Evolutionary conservation across 371 early-diverging fungal genomes (phyloP), one percentile per base, ranked within the genome.

Genomic region (Apophysomyces trapeziformis): DNA sequence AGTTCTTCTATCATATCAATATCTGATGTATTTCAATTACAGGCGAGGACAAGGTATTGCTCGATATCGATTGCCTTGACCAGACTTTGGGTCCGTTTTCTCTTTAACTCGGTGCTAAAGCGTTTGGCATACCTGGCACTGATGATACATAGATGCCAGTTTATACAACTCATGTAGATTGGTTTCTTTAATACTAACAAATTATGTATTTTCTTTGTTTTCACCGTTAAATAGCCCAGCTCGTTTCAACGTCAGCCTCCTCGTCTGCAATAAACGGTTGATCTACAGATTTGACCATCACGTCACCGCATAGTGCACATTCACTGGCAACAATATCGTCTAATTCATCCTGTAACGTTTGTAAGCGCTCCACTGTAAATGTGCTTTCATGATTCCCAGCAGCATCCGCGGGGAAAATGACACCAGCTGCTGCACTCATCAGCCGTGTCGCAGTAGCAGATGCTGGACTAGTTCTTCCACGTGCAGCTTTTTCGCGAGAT

Each of bases 221-320:
- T 5, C 12, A 9, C 32, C 57, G 41, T 78, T 82, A 88, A 32
- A 90, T 73, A 11, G 79, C 75, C 90, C 90, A 90, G 14, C 82
- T 76, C 59, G 72, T 60, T 38, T 82, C 70, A 11, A 73, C 63
- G 1, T 89, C 90, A 7, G 64, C 68, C 57, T 89, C 90, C 18
- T 87, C 86, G 26, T 68, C 63, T 7, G 70, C 69, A 41, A 93
- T 72, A 67, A 96, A 92, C 8, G 93, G 92, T 66, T 85, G 80
- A 54, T 89, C 91, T 43, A 95, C 88, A 14, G 88, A 84, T 67
- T 87, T 87, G 71, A 96, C 93, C 91, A 95, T 95, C 36, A 90
- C 72, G 60, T 96, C 96, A 16, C 96, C 95, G 57, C 97, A 96
- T 7, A 95, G 73, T 9, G 88, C 75, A 75, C 97, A 96, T 72